phyloP scores from a whole-genome alignment of 371 early-diverging fungal species.

The Mortierella sp. region DNA sequence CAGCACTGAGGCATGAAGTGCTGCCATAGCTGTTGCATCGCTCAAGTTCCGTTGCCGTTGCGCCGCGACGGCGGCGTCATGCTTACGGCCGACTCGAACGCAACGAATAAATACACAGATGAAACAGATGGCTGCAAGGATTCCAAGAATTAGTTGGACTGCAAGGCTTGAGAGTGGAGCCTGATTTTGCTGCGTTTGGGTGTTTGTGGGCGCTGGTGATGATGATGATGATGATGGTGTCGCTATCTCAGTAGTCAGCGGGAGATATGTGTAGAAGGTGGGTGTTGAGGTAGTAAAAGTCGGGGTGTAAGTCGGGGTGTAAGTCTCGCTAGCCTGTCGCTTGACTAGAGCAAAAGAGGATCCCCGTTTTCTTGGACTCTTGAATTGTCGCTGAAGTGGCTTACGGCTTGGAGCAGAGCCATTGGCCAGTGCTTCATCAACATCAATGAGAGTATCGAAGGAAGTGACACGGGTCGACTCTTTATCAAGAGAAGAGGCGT shows the following conservation, averaged over 20 bases:
- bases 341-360: background rate
- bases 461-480: background rate
- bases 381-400: background rate
- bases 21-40: background rate
- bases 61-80: constrained; percentile 10
- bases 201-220: constrained; percentile 9
- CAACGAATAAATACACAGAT: constrained; percentile 24
- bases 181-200: constrained; percentile 8
- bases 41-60: constrained; percentile 4
- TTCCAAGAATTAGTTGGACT: constrained; percentile 30
- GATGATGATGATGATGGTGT: background rate
- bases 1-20: background rate
- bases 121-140: constrained; percentile 13
- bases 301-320: background rate
- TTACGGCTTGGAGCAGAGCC: background rate
- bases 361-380: background rate
- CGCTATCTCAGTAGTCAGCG: background rate
- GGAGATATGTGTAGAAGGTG: background rate
- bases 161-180: constrained; percentile 21
- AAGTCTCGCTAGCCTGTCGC: background rate
- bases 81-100: constrained; percentile 15
- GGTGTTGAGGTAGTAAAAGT: background rate
- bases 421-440: background rate
- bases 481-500: background rate
- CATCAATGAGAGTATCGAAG: background rate